phyloP scores from a whole-genome alignment of 768 basidiomycete genomes.

The Udeniomyces megalosporus region DNA sequence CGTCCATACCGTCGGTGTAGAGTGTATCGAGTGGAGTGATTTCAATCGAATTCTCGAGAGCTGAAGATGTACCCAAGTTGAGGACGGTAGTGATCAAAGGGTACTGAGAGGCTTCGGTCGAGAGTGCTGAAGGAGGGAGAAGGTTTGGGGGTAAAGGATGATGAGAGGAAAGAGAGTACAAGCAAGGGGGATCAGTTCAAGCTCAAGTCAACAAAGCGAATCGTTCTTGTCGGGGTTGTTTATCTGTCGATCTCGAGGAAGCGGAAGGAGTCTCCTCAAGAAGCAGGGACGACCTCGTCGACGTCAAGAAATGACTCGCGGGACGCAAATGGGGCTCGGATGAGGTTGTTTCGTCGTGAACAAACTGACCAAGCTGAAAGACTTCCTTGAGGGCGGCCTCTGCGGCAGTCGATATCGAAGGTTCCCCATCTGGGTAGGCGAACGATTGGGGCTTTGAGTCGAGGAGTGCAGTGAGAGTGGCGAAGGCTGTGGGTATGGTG shows the following conservation, averaged over 20 bases:
- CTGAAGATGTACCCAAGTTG: slow-evolving; percentile 18
- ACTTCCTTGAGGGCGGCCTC: slow-evolving; percentile 26
- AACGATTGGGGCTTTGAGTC: slow-evolving; percentile 20
- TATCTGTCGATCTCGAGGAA: no score
- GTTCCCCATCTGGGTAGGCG: slow-evolving; percentile 21
- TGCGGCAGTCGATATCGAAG: slow-evolving; percentile 21
- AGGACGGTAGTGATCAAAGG: slow-evolving; percentile 49
- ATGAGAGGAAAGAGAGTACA: not conserved
- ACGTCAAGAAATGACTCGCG: no score
- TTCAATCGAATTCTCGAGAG: slow-evolving; percentile 16
- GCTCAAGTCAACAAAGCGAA: no score
- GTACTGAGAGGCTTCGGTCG: slow-evolving; percentile 49
- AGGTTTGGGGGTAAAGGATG: no score
- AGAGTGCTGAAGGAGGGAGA: slow-evolving; percentile 38
- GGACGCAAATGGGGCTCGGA: no score
- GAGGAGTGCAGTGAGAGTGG: slow-evolving; percentile 18
- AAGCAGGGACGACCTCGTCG: no score
- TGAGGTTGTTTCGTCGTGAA: not conserved
- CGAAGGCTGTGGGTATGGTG: not conserved
- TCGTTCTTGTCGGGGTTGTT: no score
- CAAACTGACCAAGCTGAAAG: slow-evolving; percentile 29
- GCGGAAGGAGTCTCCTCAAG: no score
- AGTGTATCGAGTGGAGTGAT: slow-evolving; percentile 61
- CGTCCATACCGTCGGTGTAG: slow-evolving; percentile 48
- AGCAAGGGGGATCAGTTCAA: not conserved